Evolutionary conservation across 805 yeast genomes (phyloP).

Genomic region (Pichia scutulata): DNA sequence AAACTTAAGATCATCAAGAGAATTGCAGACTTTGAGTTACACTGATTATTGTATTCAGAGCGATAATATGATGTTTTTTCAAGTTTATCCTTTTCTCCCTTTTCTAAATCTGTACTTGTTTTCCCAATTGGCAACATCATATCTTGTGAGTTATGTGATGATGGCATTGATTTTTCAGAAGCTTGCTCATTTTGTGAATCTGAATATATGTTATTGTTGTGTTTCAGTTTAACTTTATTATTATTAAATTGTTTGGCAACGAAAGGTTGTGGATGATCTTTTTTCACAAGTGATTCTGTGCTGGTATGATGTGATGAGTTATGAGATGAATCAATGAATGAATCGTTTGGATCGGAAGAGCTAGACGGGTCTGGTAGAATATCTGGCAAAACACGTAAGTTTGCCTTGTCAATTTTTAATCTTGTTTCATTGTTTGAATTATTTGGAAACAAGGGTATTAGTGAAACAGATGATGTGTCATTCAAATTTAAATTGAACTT

Average conservation of each 20-base stretch:
- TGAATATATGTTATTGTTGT: too few species aligned
- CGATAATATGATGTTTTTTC: not conserved
- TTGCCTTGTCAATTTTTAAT: not conserved
- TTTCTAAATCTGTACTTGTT: conserved; percentile 1
- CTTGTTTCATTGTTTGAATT: not conserved
- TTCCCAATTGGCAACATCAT: not conserved
- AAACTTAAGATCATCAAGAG: conserved; percentile 16
- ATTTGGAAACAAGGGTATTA: not conserved
- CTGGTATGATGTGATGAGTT: not conserved
- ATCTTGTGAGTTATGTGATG: not conserved
- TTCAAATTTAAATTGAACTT: conserved; percentile 1
- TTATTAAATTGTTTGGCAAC: not conserved
- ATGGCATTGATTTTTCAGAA: not conserved
- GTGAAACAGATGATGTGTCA: conserved; percentile 2
- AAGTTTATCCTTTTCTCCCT: not conserved
- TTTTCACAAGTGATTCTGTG: not conserved
- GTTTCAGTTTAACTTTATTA: not conserved
- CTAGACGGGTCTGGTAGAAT: not conserved
- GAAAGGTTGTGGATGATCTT: not conserved
- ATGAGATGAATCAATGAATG: not conserved
- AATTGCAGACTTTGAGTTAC: conserved; percentile 3
- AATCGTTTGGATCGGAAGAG: too few species aligned
- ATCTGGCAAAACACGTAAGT: not conserved
- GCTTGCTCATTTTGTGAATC: not conserved
- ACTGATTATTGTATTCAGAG: not conserved